Conservation (phyloP, 1,284 basidiomycete species). For the Cryptococcus sp. region DNA sequence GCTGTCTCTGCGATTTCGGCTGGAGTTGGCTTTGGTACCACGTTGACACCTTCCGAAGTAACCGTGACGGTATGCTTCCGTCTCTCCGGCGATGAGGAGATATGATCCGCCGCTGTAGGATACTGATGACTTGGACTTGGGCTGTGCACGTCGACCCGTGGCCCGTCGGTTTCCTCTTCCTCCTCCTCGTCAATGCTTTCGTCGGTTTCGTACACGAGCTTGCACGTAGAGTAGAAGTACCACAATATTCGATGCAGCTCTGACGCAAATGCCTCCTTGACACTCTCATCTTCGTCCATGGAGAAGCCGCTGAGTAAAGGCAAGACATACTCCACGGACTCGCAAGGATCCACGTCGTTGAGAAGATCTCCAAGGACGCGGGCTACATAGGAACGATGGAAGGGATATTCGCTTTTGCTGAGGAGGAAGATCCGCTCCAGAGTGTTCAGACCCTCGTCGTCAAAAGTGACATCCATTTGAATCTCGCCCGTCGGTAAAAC, state of each 20-base stretch:
- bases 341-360: constrained; percentile 74
- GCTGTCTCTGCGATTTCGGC: constrained; percentile 16
- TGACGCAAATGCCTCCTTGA: constrained; percentile 85
- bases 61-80: constrained; percentile 26
- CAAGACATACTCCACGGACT: constrained; percentile 91
- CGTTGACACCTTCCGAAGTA: constrained; percentile 42
- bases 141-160: not conserved
- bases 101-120: too few species aligned
- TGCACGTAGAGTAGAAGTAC: constrained; percentile 82
- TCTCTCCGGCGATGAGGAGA: not conserved
- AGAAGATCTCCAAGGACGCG: constrained; percentile 74
- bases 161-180: constrained; percentile 8
- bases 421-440: constrained; percentile 95
- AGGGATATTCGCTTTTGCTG: constrained; percentile 77
- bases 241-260: constrained; percentile 82
- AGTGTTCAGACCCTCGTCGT: constrained; percentile 70
- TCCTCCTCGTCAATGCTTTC: constrained; percentile 15
- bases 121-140: constrained; percentile 5
- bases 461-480: constrained; percentile 51
- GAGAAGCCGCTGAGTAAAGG: constrained; percentile 84
- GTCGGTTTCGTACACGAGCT: constrained; percentile 13
- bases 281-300: constrained; percentile 85
- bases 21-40: constrained; percentile 29
- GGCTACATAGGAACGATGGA: constrained; percentile 83
- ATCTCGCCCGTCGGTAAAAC: constrained; percentile 32